phyloP scores from a whole-genome alignment of 2,329 filamentous ascomycete genomes.

The Lecanicillium sp. region DNA sequence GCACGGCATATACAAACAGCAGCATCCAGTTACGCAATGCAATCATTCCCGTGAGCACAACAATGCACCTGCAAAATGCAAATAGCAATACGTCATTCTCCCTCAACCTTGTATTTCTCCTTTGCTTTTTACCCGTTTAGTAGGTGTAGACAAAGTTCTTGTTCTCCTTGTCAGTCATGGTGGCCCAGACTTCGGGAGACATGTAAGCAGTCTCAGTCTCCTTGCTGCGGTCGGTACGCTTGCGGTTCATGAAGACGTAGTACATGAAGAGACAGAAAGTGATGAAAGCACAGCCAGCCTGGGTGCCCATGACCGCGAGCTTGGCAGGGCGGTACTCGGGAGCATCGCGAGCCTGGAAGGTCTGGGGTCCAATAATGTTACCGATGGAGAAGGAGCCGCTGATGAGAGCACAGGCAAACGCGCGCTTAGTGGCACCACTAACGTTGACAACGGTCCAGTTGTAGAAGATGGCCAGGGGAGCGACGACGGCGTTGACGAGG shows the following conservation, averaged over 20 bases:
- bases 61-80: background rate
- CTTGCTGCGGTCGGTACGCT: conserved; percentile 18
- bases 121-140: conserved; percentile 18
- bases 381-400: conserved; percentile 42
- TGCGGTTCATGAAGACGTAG: conserved; percentile 41
- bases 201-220: conserved; percentile 31
- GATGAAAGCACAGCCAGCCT: conserved; percentile 31
- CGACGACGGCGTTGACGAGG: conserved; percentile 40
- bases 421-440: conserved; percentile 42
- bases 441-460: conserved; percentile 42
- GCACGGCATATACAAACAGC: too few species aligned
- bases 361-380: conserved; percentile 50
- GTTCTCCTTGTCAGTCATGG: conserved; percentile 50
- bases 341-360: conserved; percentile 42
- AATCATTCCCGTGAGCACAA: too few species aligned
- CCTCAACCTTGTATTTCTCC: too few species aligned
- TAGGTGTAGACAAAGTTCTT: conserved; percentile 46
- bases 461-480: conserved; percentile 36
- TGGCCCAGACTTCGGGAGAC: conserved; percentile 34
- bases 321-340: conserved; percentile 46
- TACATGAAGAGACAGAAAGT: conserved; percentile 38
- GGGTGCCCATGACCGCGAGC: conserved; percentile 44
- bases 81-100: background rate
- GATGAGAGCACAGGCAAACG: conserved; percentile 39
- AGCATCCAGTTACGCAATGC: too few species aligned